Evolutionary conservation across 371 early-diverging fungal genomes (phyloP).

Genomic region (Apophysomyces variabilis): DNA sequence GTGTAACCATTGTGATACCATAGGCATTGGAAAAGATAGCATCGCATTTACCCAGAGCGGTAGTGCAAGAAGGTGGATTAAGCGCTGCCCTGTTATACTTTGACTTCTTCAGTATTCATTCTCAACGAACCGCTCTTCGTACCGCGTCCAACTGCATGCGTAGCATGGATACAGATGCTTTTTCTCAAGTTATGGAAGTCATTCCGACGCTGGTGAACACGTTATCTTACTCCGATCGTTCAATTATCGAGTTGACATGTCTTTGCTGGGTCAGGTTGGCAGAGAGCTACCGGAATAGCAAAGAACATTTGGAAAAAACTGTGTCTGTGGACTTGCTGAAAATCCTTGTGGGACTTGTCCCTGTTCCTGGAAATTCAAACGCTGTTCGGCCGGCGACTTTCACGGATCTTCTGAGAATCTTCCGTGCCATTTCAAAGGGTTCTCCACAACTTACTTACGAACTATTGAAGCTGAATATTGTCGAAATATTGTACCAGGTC

Average conservation of each 20-base stretch:
- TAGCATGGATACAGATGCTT: conserved; percentile 60
- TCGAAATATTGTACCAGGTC: conserved; percentile 59
- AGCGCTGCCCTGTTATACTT: conserved; percentile 82
- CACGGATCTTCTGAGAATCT: conserved; percentile 64
- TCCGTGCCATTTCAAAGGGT: conserved; percentile 63
- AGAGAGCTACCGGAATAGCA: conserved; percentile 57
- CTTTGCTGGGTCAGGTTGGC: conserved; percentile 69
- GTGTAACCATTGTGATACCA: neutral
- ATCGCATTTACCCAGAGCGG: conserved; percentile 70
- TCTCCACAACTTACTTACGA: conserved; percentile 64
- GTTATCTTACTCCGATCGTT: conserved; percentile 71
- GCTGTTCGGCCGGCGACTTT: conserved; percentile 55
- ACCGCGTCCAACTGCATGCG: conserved; percentile 83
- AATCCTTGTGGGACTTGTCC: conserved; percentile 48
- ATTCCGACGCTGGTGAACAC: conserved; percentile 75
- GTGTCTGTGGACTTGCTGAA: conserved; percentile 51
- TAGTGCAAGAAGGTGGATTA: conserved; percentile 82
- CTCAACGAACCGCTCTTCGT: conserved; percentile 83
- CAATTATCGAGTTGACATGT: conserved; percentile 75
- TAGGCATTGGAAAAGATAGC: conserved; percentile 79
- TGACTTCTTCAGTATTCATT: conserved; percentile 88
- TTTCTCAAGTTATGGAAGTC: conserved; percentile 68
- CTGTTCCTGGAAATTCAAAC: conserved; percentile 46
- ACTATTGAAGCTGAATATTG: conserved; percentile 58
- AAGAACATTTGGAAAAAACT: conserved; percentile 58